Evolutionary conservation across 441 rosid genomes (phyloP).

Genomic region (Jatropha podagrica): DNA sequence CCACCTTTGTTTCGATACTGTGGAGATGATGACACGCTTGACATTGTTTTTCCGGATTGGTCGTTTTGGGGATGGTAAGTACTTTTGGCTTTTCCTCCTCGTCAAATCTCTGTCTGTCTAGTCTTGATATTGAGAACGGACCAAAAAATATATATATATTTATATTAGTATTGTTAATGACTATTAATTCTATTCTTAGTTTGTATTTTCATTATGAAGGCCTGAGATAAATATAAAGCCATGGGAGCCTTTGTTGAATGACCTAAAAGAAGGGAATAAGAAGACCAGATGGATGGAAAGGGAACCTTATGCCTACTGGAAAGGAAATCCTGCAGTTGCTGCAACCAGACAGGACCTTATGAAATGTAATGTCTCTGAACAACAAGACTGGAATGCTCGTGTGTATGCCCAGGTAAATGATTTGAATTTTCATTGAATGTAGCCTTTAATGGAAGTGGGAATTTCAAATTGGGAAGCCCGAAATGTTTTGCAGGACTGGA

Average conservation of each 20-base stretch:
- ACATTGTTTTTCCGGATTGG: slow-evolving; percentile 75
- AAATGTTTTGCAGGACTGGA: slow-evolving; percentile 61
- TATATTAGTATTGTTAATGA: background rate
- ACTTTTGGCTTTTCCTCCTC: background rate
- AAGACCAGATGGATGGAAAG: slow-evolving; percentile 52
- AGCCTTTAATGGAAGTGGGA: background rate
- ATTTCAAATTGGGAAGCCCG: background rate
- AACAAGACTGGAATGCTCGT: slow-evolving; percentile 64
- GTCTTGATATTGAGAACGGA: no score
- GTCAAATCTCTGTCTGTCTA: no score
- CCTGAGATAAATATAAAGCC: slow-evolving; percentile 56
- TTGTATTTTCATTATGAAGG: slow-evolving; percentile 31
- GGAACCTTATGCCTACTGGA: slow-evolving; percentile 66
- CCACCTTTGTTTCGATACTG: slow-evolving; percentile 71
- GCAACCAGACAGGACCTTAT: slow-evolving; percentile 49
- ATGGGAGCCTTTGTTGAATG: slow-evolving; percentile 47
- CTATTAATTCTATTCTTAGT: background rate
- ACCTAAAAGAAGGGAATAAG: slow-evolving; percentile 52
- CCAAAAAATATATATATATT: no score
- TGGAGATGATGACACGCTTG: slow-evolving; percentile 46
- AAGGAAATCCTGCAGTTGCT: slow-evolving; percentile 63
- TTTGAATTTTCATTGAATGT: background rate
- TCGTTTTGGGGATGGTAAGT: slow-evolving; percentile 76
- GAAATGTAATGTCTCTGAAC: slow-evolving; percentile 57
- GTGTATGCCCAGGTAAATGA: slow-evolving; percentile 46